Conservation (phyloP, 2,329 filamentous ascomycete species). For the Clarireedia homoeocarpa region DNA sequence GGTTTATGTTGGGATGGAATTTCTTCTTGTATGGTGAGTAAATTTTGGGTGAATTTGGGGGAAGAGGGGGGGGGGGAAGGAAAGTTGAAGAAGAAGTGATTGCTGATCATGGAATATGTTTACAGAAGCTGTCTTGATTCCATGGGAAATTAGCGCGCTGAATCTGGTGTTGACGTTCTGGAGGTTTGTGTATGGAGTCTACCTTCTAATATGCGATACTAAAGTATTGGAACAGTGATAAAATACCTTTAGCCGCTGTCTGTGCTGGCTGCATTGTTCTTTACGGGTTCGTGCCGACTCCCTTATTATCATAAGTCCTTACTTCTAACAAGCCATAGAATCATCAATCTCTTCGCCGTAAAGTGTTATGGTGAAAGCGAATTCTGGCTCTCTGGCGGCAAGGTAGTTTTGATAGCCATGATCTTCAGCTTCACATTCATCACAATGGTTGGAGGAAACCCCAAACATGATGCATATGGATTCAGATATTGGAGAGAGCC, state of each 20-base stretch:
- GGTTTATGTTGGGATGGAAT: constrained; percentile 48
- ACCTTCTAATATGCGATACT: not conserved
- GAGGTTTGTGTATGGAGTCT: constrained; percentile 18
- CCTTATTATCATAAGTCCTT: not conserved
- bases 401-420: constrained; percentile 39
- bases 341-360: constrained; percentile 58
- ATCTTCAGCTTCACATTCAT: constrained; percentile 60
- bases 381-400: constrained; percentile 50
- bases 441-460: constrained; percentile 65
- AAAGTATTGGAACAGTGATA: constrained; percentile 17
- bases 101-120: not conserved
- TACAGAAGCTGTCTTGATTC: constrained; percentile 20
- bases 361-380: constrained; percentile 64
- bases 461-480: constrained; percentile 57
- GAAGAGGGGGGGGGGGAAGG: not conserved
- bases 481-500: constrained; percentile 60
- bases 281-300: constrained; percentile 38
- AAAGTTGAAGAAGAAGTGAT: not conserved
- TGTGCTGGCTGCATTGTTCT: constrained; percentile 33
- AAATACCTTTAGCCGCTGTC: constrained; percentile 31
- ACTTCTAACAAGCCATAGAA: constrained; percentile 26
- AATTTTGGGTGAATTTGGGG: not conserved
- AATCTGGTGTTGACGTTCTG: constrained; percentile 39
- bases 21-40: constrained; percentile 50
- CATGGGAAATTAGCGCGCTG: constrained; percentile 34